A percentile compares a stretch with the other conserved stretches of the same genome.
phyloP scores from a whole-genome alignment of 2,329 filamentous ascomycete genomes.

The Cadophora sp. region DNA sequence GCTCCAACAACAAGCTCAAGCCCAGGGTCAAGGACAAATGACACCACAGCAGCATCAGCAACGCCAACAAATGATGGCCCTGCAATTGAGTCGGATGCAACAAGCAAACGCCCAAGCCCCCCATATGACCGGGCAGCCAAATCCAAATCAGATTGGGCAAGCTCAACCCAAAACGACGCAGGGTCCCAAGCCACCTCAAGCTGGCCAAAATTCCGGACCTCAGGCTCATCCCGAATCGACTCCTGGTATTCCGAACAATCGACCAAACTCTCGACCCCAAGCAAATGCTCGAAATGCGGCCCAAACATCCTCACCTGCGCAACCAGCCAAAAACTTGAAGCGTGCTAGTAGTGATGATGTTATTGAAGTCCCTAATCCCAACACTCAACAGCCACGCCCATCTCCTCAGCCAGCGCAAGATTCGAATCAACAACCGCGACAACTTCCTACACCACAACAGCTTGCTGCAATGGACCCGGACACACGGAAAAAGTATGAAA shows the following conservation, averaged over 20 bases:
- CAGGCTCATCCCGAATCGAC: constrained; percentile 25
- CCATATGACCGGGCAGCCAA: constrained; percentile 17
- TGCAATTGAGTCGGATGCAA: constrained; percentile 28
- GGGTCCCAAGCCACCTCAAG: constrained; percentile 29
- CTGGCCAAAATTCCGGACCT: constrained; percentile 9
- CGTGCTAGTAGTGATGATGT: constrained; percentile 53
- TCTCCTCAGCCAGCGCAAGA: constrained; percentile 43
- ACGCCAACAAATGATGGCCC: constrained; percentile 20
- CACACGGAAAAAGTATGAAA: constrained; percentile 41
- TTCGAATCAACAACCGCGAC: constrained; percentile 42
- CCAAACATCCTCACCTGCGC: constrained; percentile 43
- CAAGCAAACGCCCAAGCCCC: constrained; percentile 25
- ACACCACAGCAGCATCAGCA: constrained; percentile 28
- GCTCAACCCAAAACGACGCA: constrained; percentile 22
- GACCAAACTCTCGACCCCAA: constrained; percentile 32
- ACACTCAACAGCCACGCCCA: constrained; percentile 37
- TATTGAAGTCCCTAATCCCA: constrained; percentile 50
- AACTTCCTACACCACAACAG: constrained; percentile 39
- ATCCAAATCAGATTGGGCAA: constrained; percentile 21
- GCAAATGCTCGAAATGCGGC: constrained; percentile 29
- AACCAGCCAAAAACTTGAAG: constrained; percentile 49
- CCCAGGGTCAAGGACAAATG: constrained; percentile 26
- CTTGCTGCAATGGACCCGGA: constrained; percentile 41
- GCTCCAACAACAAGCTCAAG: constrained; percentile 32
- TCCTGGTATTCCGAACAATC: constrained; percentile 23